Conservation (phyloP, 2,329 filamentous ascomycete species). For the Talaromyces sp. region DNA sequence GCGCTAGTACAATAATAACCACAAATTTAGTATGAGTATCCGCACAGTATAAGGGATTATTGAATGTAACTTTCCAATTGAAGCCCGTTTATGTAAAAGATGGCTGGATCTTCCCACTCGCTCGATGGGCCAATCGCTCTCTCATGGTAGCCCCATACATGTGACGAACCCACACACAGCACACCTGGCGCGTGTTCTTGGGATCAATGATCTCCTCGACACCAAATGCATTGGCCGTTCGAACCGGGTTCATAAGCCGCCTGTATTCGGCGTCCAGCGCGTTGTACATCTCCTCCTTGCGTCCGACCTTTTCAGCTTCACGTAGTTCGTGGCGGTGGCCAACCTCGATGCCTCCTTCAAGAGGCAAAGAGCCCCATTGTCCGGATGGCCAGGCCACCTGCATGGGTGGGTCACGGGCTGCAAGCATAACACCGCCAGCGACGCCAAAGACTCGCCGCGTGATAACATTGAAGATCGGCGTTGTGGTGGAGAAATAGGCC, state of each 20-base stretch:
- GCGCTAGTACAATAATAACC: too few relatives aligned
- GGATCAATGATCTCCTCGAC: slow-evolving; percentile 63
- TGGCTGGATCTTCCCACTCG: slow-evolving; percentile 39
- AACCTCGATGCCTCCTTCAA: slow-evolving; percentile 62
- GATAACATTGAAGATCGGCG: slow-evolving; percentile 60
- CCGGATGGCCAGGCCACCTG: slow-evolving; percentile 61
- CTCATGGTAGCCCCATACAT: slow-evolving; percentile 52
- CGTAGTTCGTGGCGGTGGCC: slow-evolving; percentile 57
- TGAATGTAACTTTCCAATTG: neutral
- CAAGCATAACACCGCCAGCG: slow-evolving; percentile 60
- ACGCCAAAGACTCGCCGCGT: slow-evolving; percentile 59
- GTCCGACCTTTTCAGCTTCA: slow-evolving; percentile 48
- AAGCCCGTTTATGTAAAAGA: slow-evolving; percentile 26
- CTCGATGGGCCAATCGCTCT: slow-evolving; percentile 42
- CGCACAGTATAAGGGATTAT: too few relatives aligned
- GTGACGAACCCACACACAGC: slow-evolving; percentile 52
- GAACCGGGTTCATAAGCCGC: slow-evolving; percentile 59
- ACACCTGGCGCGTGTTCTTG: slow-evolving; percentile 51
- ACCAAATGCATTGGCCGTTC: slow-evolving; percentile 60
- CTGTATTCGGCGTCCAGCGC: slow-evolving; percentile 57
- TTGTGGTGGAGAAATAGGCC: slow-evolving; percentile 59
- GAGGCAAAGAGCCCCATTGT: slow-evolving; percentile 57
- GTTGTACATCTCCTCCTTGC: slow-evolving; percentile 48
- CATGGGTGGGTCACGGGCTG: slow-evolving; percentile 56
- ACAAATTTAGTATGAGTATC: too few relatives aligned